Conservation (phyloP, 208 protist genomes). For the Trypanosoma scelopori region DNA sequence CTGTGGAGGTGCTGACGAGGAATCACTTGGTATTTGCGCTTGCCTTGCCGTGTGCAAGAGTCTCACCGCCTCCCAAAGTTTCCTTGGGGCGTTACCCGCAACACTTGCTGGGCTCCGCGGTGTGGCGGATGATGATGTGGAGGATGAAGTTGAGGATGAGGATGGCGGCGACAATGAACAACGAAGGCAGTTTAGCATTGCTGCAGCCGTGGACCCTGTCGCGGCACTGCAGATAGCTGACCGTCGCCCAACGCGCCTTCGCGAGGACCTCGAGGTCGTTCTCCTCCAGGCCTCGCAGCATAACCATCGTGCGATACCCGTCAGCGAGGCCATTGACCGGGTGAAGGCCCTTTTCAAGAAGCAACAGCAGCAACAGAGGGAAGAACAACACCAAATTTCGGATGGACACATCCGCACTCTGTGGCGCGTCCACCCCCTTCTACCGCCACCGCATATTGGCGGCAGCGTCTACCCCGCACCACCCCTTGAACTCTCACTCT, state of each 20-base stretch:
- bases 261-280: slow-evolving; percentile 12
- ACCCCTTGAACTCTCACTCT: slow-evolving; percentile 13
- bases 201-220: slow-evolving; percentile 6
- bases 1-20: not conserved
- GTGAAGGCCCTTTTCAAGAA: not conserved
- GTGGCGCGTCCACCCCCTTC: slow-evolving; percentile 9
- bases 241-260: not conserved
- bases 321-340: slow-evolving; percentile 12
- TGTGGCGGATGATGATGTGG: too few species aligned
- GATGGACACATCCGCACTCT: not conserved
- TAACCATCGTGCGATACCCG: not conserved
- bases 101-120: not conserved
- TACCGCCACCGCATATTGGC: slow-evolving; percentile 21
- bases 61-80: not conserved
- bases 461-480: slow-evolving; percentile 15
- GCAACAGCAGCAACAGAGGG: not conserved
- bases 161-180: not conserved
- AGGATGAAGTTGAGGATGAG: too few species aligned
- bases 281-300: slow-evolving; percentile 2
- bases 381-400: not conserved
- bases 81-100: not conserved
- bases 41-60: not conserved
- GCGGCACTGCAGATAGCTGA: slow-evolving; percentile 16
- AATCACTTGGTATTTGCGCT: not conserved
- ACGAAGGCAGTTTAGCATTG: not conserved